phyloP scores from a whole-genome alignment of 768 basidiomycete species.

The Termitomyces heimii region DNA sequence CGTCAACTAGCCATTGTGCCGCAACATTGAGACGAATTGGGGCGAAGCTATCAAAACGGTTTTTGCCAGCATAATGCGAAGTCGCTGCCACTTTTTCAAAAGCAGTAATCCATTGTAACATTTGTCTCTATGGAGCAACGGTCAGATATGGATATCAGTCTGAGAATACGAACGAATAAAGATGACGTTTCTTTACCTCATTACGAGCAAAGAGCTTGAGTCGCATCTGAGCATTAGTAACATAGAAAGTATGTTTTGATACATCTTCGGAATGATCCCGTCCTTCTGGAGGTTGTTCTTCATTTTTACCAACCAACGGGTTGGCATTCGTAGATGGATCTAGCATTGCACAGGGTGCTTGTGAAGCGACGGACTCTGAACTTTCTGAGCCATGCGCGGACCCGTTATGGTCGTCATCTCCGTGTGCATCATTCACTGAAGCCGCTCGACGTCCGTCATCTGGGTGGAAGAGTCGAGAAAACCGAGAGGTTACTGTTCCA shows the following conservation, averaged over 20 bases:
- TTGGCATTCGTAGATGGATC: conserved; percentile 78
- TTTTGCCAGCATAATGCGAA: conserved; percentile 72
- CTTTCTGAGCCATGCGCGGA: conserved; percentile 17
- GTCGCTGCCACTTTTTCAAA: conserved; percentile 73
- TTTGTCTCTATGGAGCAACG: conserved; percentile 61
- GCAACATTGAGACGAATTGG: conserved; percentile 91
- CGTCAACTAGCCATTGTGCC: conserved; percentile 97
- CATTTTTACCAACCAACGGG: conserved; percentile 32
- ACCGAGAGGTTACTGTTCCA: conserved; percentile 39
- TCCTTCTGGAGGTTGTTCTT: conserved; percentile 14
- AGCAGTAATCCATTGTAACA: conserved; percentile 95
- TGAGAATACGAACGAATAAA: not conserved
- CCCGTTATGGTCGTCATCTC: not conserved
- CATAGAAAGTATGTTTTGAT: conserved; percentile 91
- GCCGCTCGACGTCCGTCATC: conserved; percentile 16
- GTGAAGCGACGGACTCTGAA: conserved; percentile 26
- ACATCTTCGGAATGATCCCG: conserved; percentile 38
- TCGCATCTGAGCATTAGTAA: conserved; percentile 86
- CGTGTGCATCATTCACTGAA: conserved; percentile 11
- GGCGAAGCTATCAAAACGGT: conserved; percentile 93
- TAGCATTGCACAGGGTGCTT: conserved; percentile 51
- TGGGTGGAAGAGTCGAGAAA: conserved; percentile 41
- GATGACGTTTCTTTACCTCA: conserved; percentile 44
- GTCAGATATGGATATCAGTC: not conserved
- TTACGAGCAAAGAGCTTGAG: conserved; percentile 84